Base-by-base conservation (phyloP, 805 yeast species). In the Spathaspora hagerdaliae region DNA sequence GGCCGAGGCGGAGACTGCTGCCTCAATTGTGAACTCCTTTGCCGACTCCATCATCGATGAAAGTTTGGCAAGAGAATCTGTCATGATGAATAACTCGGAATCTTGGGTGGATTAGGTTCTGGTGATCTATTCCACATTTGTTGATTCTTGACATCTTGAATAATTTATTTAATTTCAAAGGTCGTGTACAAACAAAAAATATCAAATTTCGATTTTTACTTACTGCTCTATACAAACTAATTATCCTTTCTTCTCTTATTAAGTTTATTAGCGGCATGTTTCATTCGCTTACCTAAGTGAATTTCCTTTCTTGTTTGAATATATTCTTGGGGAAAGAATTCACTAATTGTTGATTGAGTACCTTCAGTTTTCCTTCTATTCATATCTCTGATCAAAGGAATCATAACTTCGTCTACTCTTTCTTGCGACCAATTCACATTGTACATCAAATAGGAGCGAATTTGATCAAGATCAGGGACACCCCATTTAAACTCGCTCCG, bases 401-500 rank as follows among this genome's bases (percentile, higher is more conserved):
- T 74, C 59, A 94, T 68, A 3, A 90, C 83, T 56, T 87, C 91
- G 57, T 92, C 96, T 2, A 88, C 83, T 47, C 79, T 75, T 7
- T 75, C 82, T 55, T 81, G 81, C 2, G 77, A 67, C 97, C 99
- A 95, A 2, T 91, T 90, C 7, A 90, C 81, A 38, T 80, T 80
- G 39, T 66, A 71, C 76, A 77, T 78, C 61, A 94, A 69, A 53
- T 78, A 91, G 0, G 79, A 71, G 29, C 97, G 67, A 42, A 94
- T 68, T 52, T 80, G 81, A 54, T 90, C 97, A 47, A 91, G 64
- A 59, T 87, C 89, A 0, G 97, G 97, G 2, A 72, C 66, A 0
- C 97, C 98, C 99, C 99, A 94, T 39, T 77, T 77, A 64, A 94
- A 91, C 44, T 77, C 74, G 0, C 91, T 85, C 39, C 69, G 68